phyloP scores from a whole-genome alignment of 805 yeast genomes.

The Teunomyces pallodes region DNA sequence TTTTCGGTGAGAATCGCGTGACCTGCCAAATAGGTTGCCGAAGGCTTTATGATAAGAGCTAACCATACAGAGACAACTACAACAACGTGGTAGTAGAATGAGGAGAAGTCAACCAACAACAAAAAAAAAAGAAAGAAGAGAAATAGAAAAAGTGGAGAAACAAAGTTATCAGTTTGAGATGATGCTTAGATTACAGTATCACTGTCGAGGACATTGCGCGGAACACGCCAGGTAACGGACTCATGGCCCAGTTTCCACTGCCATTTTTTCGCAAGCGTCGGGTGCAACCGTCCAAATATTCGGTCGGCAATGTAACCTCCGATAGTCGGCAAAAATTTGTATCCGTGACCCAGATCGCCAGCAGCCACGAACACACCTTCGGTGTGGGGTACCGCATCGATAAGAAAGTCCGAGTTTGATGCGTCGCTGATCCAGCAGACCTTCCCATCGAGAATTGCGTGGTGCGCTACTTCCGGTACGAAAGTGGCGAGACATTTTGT shows the following conservation, averaged over 20 bases:
- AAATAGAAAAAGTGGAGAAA: neutral
- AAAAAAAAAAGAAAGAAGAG: neutral
- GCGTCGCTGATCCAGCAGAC: slow-evolving; percentile 1
- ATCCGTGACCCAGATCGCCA: slow-evolving; percentile 1
- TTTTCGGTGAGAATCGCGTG: neutral
- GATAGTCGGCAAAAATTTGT: slow-evolving; percentile 2
- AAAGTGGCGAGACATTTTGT: slow-evolving; percentile 2
- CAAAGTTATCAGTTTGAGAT: neutral
- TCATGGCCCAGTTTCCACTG: neutral
- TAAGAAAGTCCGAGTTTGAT: neutral
- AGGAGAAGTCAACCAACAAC: neutral
- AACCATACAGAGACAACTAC: neutral
- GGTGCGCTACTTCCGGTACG: neutral
- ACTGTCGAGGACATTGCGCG: neutral
- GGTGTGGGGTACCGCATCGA: neutral
- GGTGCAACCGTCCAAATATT: neutral
- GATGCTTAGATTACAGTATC: neutral
- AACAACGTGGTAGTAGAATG: neutral
- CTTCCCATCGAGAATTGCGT: neutral
- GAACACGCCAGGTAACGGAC: neutral
- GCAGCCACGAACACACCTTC: neutral
- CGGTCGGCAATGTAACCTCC: slow-evolving; percentile 1
- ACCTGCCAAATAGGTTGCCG: neutral
- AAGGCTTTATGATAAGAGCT: too few species aligned
- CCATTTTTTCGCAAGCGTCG: neutral